Evolutionary conservation across 2,329 filamentous ascomycete species (phyloP).

Genomic region (Aureobasidium sp.): DNA sequence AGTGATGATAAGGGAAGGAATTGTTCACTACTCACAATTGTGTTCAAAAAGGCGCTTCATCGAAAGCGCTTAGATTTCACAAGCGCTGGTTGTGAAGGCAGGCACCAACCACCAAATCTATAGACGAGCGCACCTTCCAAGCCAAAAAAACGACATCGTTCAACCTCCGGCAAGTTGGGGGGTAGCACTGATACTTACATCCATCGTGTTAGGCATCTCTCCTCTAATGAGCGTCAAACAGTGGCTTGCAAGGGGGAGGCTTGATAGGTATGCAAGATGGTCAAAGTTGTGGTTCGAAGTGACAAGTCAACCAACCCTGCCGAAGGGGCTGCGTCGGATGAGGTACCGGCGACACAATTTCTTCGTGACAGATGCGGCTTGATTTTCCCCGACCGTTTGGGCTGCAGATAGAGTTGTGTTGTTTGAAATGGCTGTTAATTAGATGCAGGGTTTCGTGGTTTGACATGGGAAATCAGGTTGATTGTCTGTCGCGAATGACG

Average conservation of each 20-base stretch:
- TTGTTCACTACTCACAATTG: neutral
- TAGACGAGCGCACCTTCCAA: slow-evolving; percentile 4
- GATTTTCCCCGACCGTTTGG: slow-evolving; percentile 6
- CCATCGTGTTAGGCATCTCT: slow-evolving; percentile 6
- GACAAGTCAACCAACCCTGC: slow-evolving; percentile 8
- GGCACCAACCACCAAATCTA: slow-evolving; percentile 1
- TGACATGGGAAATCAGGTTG: neutral
- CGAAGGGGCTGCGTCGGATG: neutral
- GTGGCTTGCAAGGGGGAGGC: slow-evolving; percentile 16
- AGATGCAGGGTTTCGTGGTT: slow-evolving; percentile 3
- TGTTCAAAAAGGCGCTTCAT: neutral
- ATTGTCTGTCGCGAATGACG: slow-evolving; percentile 1
- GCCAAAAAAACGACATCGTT: neutral
- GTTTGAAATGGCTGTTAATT: neutral
- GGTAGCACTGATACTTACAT: slow-evolving; percentile 7
- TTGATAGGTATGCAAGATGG: slow-evolving; percentile 11
- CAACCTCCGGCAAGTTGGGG: neutral
- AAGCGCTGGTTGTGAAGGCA: neutral
- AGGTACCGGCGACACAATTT: slow-evolving; percentile 5
- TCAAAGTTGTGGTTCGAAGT: slow-evolving; percentile 8
- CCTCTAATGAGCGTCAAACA: neutral
- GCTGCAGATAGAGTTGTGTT: slow-evolving; percentile 3
- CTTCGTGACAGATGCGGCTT: slow-evolving; percentile 2
- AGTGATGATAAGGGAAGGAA: neutral
- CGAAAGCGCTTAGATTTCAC: neutral